Conservation (phyloP, 139 green algal species). For the Eudorina sp. region DNA sequence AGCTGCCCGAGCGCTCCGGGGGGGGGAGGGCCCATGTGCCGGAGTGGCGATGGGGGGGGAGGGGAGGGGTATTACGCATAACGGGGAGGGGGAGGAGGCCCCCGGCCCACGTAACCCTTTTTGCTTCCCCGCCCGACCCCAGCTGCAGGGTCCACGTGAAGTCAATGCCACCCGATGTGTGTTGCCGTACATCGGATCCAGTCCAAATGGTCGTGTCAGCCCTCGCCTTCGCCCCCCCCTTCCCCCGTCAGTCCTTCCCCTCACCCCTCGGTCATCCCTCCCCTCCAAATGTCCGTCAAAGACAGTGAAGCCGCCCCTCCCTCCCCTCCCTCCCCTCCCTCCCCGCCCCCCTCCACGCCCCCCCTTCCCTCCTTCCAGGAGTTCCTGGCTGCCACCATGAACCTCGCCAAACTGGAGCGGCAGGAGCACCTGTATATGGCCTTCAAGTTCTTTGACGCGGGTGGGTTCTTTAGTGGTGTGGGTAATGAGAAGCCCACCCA, state of each 20-base stretch:
- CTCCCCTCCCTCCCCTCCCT: neutral
- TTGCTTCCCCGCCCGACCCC: too few species aligned
- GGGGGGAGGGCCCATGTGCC: neutral
- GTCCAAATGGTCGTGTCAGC: too few species aligned
- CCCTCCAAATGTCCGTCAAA: too few species aligned
- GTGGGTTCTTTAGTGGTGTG: too few species aligned
- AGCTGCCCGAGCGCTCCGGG: neutral
- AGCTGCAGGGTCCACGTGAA: too few species aligned
- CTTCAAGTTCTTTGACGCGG: conserved; percentile 69
- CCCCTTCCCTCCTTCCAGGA: conserved; percentile 16
- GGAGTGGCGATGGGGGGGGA: conserved; percentile 62
- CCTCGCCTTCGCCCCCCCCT: too few species aligned
- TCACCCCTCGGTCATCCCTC: too few species aligned
- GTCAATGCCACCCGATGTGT: too few species aligned
- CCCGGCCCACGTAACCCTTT: neutral
- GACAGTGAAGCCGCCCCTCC: too few species aligned
- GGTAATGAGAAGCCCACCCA: too few species aligned
- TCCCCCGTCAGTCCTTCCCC: too few species aligned
- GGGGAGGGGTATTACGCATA: conserved; percentile 48
- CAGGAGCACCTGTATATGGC: conserved; percentile 71
- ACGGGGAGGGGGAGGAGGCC: conserved; percentile 52
- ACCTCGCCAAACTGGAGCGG: conserved; percentile 73
- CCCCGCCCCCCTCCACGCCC: neutral
- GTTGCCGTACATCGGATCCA: too few species aligned
- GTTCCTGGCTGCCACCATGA: conserved; percentile 73